Evolutionary conservation across 352 stramenopile species (phyloP).

Genomic region (Blastocystis hominis): DNA sequence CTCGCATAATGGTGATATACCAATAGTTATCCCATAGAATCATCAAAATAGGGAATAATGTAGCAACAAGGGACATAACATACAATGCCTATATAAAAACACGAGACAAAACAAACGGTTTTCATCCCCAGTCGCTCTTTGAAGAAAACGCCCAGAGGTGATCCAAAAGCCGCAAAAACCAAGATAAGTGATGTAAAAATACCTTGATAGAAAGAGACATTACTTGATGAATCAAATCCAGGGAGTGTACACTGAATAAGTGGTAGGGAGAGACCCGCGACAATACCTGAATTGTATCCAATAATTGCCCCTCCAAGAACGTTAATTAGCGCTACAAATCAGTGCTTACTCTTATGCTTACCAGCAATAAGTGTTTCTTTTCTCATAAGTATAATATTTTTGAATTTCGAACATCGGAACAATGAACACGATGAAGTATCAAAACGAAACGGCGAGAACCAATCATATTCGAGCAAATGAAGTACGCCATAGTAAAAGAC

Average conservation of each 20-base stretch:
- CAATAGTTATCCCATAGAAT: conserved; percentile 50
- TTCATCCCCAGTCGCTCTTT: conserved; percentile 34
- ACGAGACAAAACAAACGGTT: background rate
- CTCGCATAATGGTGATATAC: conserved; percentile 27
- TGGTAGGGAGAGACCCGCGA: conserved; percentile 35
- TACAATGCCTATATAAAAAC: background rate
- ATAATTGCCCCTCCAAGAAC: conserved; percentile 40
- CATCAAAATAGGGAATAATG: conserved; percentile 7
- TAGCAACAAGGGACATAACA: conserved; percentile 11
- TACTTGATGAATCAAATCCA: background rate
- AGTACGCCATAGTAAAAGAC: too few relatives aligned
- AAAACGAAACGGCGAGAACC: too few relatives aligned
- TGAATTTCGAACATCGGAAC: too few relatives aligned
- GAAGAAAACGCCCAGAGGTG: conserved; percentile 51
- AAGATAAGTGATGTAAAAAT: conserved; percentile 43
- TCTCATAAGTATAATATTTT: too few relatives aligned
- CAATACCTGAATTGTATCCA: conserved; percentile 48
- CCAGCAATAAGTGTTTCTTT: conserved; percentile 49
- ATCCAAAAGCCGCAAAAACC: conserved; percentile 49
- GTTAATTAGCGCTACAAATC: conserved; percentile 24
- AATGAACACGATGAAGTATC: too few relatives aligned
- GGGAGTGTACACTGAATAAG: conserved; percentile 50
- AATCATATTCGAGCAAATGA: too few relatives aligned
- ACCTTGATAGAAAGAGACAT: conserved; percentile 46
- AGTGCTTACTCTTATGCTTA: background rate